Percentiles rank a stretch among this genome's conserved stretches.
Conservation (phyloP, 2,329 filamentous ascomycete species). For the Chrysoporthe puriensis region DNA sequence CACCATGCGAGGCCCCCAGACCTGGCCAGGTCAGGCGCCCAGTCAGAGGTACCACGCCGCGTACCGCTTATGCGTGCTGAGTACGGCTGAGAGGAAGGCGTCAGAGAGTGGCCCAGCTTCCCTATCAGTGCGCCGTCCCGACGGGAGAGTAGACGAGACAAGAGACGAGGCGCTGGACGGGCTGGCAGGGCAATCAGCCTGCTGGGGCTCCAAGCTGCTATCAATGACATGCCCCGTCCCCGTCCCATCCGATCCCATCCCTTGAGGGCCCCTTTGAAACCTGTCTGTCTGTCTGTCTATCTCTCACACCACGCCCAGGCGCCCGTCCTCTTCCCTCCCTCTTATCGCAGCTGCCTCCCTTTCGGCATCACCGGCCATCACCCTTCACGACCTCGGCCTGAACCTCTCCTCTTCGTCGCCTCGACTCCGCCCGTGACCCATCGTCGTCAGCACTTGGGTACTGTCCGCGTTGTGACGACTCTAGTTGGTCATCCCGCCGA, state of each 20-base stretch:
- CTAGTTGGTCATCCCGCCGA: conserved; percentile 11
- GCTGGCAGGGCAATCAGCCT: neutral
- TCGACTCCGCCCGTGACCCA: neutral
- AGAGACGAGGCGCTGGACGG: too few relatives aligned
- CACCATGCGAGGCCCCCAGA: neutral
- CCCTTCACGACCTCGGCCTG: neutral
- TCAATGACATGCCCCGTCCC: neutral
- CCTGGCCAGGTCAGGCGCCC: too few relatives aligned
- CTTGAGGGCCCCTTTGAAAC: too few relatives aligned
- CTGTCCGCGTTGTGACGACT: neutral
- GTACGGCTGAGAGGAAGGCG: too few relatives aligned
- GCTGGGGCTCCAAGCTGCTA: neutral
- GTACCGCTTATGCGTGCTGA: too few relatives aligned
- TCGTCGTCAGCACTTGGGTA: neutral
- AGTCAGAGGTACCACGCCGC: too few relatives aligned
- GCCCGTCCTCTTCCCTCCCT: neutral
- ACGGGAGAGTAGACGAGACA: neutral
- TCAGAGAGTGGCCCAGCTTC: neutral
- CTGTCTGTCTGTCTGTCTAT: too few relatives aligned
- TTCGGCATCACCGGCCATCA: neutral
- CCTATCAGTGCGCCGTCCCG: conserved; percentile 9
- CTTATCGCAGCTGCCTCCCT: neutral
- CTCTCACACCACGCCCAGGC: too few relatives aligned
- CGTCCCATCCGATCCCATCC: neutral
- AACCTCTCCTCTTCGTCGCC: neutral